Evolutionary conservation across 2,329 filamentous ascomycete genomes (phyloP), one percentile per base, ranked within the genome.

Genomic region (Aspergillus fructus): DNA sequence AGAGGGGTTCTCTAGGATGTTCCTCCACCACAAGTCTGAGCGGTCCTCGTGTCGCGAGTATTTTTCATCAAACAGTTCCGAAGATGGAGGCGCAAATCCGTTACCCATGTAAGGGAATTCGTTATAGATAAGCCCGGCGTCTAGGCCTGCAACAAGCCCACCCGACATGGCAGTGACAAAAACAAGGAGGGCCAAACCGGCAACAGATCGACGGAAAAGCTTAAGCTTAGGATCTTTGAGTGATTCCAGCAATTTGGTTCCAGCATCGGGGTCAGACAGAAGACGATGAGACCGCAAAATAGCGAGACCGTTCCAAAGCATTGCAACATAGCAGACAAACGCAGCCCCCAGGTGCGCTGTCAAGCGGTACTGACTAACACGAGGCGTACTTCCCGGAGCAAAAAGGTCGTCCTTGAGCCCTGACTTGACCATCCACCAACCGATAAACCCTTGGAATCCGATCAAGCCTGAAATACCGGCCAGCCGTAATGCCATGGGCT

Each of bases 351-450:
- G 82, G 74, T 99, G 94, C 8, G 93, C 85, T 4, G 93, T 89
- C 55, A 99, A 83, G 51, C 94, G 87, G 78, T 99, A 99, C 77
- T 99, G 94, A 61, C 89, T 93, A 49, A 99, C 94, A 58, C 94
- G 87, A 0, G 94, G 94, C 74, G 96, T 91, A 56, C 88, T 89
- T 12, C 93, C 94, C 2, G 91, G 89, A 19, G 90, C 90, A 71
- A 99, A 97, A 27, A 99, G 84, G 73, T 99, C 94, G 71, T 97
- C 94, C 73, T 93, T 96, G 61, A 99, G 81, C 2, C 94, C 94
- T 11, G 90, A 96, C 76, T 96, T 96, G 66, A 99, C 94, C 94
- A 99, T 99, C 92, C 94, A 99, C 94, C 94, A 99, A 54, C 94
- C 94, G 62, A 99, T 88, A 68, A 94, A 85, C 45, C 94, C 94